These are phyloP conservation scores for Mitragyna speciosa DNA, from an alignment of 257 asterid species.

Conservation along the genomic window DNA sequence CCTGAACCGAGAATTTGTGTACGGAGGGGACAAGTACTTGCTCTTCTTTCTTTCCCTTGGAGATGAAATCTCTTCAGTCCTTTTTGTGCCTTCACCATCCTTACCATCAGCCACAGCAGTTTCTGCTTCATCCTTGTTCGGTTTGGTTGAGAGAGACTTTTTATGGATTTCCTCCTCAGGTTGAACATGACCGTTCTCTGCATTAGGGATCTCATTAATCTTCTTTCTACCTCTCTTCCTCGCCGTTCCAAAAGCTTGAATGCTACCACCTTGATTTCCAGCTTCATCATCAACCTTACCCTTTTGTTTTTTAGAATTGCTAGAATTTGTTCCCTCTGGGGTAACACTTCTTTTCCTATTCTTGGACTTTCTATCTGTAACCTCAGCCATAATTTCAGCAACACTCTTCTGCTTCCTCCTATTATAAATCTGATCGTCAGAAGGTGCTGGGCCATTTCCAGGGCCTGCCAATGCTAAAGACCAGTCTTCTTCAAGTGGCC, in stretches of 20 bases:
- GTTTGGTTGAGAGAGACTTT: conserved; percentile 20
- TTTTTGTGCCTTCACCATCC: conserved; percentile 30
- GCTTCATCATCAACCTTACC: conserved; percentile 28
- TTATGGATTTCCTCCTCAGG: conserved; percentile 16
- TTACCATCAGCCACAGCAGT: conserved; percentile 23
- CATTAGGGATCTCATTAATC: conserved; percentile 20
- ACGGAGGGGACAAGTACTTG: conserved; percentile 79
- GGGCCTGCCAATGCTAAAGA: conserved; percentile 14
- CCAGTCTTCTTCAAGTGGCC: conserved; percentile 46
- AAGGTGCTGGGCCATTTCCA: conserved; percentile 20
- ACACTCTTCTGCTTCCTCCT: conserved; percentile 69
- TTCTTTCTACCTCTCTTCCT: conserved; percentile 32
- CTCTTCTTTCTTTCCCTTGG: conserved; percentile 87
- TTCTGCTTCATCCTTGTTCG: conserved; percentile 11
- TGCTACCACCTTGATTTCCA: conserved; percentile 16
- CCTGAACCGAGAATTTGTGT: conserved; percentile 32
- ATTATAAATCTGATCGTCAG: conserved; percentile 33
- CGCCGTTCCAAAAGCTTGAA: conserved; percentile 18
- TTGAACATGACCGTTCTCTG: conserved; percentile 13
- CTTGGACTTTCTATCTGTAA: conserved; percentile 11
- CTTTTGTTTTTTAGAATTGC: conserved; percentile 29
- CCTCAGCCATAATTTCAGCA: conserved; percentile 56
- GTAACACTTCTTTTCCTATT: conserved; percentile 18
- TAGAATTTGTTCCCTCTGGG: conserved; percentile 13
- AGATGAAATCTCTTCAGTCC: conserved; percentile 27